Percentiles rank a stretch among this genome's conserved stretches.
Conservation (phyloP, 2,329 filamentous ascomycete genomes). For the Arthrobotrys conoides region DNA sequence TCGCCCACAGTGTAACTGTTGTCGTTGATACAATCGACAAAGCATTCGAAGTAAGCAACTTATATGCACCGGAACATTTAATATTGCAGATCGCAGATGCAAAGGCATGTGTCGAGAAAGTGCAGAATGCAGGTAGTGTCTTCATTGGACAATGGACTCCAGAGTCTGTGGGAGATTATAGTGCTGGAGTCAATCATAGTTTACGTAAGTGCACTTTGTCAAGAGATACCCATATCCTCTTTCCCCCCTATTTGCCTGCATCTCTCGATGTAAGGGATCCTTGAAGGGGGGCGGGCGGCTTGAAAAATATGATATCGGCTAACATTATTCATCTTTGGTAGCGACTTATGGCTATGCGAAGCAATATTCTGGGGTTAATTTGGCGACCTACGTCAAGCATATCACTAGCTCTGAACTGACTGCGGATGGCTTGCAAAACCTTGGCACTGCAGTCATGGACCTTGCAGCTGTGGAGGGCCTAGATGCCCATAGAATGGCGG, state of each 20-base stretch:
- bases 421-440: conserved; percentile 84
- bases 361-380: conserved; percentile 97
- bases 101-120: conserved; percentile 79
- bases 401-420: conserved; percentile 95
- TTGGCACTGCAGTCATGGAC: conserved; percentile 92
- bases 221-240: neutral
- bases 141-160: conserved; percentile 98
- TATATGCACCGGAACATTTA: conserved; percentile 95
- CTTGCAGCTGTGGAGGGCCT: conserved; percentile 93
- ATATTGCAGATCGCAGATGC: conserved; percentile 90
- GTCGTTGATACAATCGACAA: conserved; percentile 79
- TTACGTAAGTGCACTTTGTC: conserved; percentile 78
- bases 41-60: conserved; percentile 86
- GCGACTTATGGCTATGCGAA: conserved; percentile 98
- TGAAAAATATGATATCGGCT: conserved; percentile 50
- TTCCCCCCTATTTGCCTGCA: conserved; percentile 23
- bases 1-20: conserved; percentile 91
- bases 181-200: conserved; percentile 96
- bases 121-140: conserved; percentile 94
- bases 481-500: conserved; percentile 87
- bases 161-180: conserved; percentile 98
- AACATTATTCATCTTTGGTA: conserved; percentile 67
- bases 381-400: conserved; percentile 96
- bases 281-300: neutral
- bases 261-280: neutral